Percentiles rank a stretch among this genome's conserved stretches.
phyloP scores from a whole-genome alignment of 2,329 filamentous ascomycete genomes.

The Neoarthrinium moseri region DNA sequence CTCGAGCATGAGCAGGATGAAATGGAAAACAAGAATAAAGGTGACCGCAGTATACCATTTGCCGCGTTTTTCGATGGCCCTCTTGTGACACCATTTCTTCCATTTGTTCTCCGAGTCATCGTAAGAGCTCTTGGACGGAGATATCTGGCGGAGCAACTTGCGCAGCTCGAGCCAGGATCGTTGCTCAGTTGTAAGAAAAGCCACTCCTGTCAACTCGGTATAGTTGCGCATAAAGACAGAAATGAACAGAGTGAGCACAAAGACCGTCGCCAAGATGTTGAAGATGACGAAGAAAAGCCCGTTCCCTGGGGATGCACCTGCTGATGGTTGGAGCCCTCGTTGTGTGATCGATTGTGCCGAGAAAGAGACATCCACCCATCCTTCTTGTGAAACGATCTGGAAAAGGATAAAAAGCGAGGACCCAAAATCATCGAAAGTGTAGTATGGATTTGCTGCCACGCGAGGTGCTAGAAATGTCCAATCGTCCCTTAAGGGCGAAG shows the following conservation, averaged over 20 bases:
- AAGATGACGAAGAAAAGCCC: slow-evolving; percentile 94
- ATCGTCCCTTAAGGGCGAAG: slow-evolving; percentile 66
- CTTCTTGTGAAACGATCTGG: slow-evolving; percentile 98
- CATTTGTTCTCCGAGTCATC: slow-evolving; percentile 73
- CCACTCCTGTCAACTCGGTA: slow-evolving; percentile 96
- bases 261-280: slow-evolving; percentile 94
- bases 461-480: slow-evolving; percentile 86
- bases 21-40: slow-evolving; percentile 73
- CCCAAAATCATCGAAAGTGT: slow-evolving; percentile 94
- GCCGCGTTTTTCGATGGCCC: slow-evolving; percentile 90
- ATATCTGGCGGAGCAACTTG: slow-evolving; percentile 88
- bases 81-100: slow-evolving; percentile 93
- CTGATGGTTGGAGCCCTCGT: slow-evolving; percentile 67
- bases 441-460: slow-evolving; percentile 77
- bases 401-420: slow-evolving; percentile 93
- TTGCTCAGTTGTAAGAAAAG: slow-evolving; percentile 92
- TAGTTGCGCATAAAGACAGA: slow-evolving; percentile 99
- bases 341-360: slow-evolving; percentile 80
- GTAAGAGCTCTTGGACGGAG: slow-evolving; percentile 88
- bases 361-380: slow-evolving; percentile 94
- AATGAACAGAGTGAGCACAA: slow-evolving; percentile 94
- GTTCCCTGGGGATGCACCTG: slow-evolving; percentile 74
- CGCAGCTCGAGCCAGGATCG: slow-evolving; percentile 94
- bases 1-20: slow-evolving; percentile 80
- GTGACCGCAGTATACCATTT: slow-evolving; percentile 88